phyloP scores from a whole-genome alignment of 2,329 filamentous ascomycete genomes.

The Cercospora beticola region DNA sequence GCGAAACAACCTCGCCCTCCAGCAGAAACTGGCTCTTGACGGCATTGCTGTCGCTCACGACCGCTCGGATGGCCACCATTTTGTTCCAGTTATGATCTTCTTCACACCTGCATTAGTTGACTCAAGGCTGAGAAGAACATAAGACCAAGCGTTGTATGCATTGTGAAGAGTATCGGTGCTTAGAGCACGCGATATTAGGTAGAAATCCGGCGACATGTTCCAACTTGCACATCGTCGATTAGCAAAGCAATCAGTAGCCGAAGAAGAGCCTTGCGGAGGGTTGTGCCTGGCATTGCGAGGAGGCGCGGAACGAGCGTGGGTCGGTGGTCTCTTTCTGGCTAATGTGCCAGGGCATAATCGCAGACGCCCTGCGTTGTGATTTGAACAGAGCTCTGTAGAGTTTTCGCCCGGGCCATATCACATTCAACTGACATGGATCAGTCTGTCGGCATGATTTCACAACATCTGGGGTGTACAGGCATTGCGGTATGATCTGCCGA shows the following conservation, averaged over 20 bases:
- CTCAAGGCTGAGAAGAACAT: not conserved
- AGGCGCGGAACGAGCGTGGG: not conserved
- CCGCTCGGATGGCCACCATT: constrained; percentile 7
- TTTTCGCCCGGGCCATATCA: not conserved
- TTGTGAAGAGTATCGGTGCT: not conserved
- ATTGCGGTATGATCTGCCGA: not conserved
- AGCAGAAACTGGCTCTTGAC: constrained; percentile 14
- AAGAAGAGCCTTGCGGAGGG: not conserved
- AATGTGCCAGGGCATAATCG: not conserved
- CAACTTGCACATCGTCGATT: not conserved
- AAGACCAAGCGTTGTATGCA: not conserved
- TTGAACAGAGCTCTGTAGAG: not conserved
- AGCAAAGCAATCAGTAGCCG: not conserved
- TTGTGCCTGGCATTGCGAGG: not conserved
- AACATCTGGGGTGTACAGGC: not conserved
- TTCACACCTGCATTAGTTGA: not conserved
- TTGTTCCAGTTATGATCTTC: not conserved
- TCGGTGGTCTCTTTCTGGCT: not conserved
- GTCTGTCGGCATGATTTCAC: not conserved
- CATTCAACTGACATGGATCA: not conserved
- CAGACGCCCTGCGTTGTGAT: not conserved
- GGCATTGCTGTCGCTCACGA: constrained; percentile 14
- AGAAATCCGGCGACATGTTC: constrained; percentile 1
- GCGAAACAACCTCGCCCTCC: constrained; percentile 18
- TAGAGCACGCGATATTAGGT: not conserved